Base-by-base conservation (phyloP, 495 filamentous ascomycete species). In the Neurospora intermedia region DNA sequence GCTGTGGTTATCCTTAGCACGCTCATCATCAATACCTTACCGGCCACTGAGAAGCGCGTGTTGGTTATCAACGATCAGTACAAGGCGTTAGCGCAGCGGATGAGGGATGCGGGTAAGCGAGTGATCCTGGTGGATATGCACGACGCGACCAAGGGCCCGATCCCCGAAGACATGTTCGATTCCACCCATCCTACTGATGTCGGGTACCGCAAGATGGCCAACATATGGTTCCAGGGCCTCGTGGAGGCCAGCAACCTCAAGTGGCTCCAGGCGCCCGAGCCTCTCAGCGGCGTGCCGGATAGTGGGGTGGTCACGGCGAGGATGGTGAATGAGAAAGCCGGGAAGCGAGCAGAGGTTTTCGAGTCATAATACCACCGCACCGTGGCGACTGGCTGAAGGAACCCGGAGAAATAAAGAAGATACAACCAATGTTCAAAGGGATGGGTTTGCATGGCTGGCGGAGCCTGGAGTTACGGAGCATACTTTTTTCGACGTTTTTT, bases 181-280 rank as follows among this genome's bases (percentile, higher is more conserved):
- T 80, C 78, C 6, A 86, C 80, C 0, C 87, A 89, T 69, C 87
- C 88, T 0, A 84, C 77, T 18, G 84, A 87, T 48, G 71, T 27
- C 1, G 87, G 87, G 11, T 89, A 89, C 69, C 73, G 76, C 73
- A 83, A 84, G 76, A 88, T 90, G 88, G 85, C 87, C 11, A 75
- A 81, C 2, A 79, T 89, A 0, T 89, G 84, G 83, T 86, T 80
- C 76, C 77, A 75, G 0, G 86, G 81, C 6, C 78, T 89, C 20
- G 70, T 79, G 70, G 70, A 75, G 43, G 81, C 79, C 0, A 75
- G 75, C 35, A 42, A 74, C 71, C 16, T 43, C 69, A 72, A 84
- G 75, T 70, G 72, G 70, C 27, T 82, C 42, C 72, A 77, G 71
- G 23, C 42, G 38, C 73, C 80, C 0, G 78, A 81, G 73, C 6